Conservation (phyloP, 352 stramenopile species). For the Globisporangium camurandrum region DNA sequence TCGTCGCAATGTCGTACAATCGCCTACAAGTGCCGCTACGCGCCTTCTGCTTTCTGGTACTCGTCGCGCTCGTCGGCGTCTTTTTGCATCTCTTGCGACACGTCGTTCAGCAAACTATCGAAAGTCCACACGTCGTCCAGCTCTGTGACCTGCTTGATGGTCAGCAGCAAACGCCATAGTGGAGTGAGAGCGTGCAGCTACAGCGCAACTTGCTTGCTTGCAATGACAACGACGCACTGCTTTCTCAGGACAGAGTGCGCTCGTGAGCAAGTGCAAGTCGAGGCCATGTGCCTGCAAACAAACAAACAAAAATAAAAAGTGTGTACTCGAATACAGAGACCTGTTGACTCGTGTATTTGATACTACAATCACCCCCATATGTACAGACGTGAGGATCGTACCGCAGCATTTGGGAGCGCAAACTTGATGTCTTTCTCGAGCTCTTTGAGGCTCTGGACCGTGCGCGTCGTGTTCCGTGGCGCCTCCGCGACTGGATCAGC, state of each 20-base stretch:
- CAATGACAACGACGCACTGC: slow-evolving; percentile 29
- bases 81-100: slow-evolving; percentile 74
- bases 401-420: slow-evolving; percentile 45
- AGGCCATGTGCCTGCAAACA: slow-evolving; percentile 46
- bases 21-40: slow-evolving; percentile 2
- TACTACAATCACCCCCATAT: no score
- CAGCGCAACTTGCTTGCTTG: no score
- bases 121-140: slow-evolving; percentile 70
- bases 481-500: slow-evolving; percentile 49
- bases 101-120: slow-evolving; percentile 67
- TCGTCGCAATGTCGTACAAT: no score
- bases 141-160: slow-evolving; percentile 36
- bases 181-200: neutral
- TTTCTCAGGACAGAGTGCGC: slow-evolving; percentile 58
- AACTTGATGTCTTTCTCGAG: slow-evolving; percentile 77
- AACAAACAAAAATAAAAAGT: no score
- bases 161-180: slow-evolving; percentile 5
- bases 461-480: slow-evolving; percentile 59
- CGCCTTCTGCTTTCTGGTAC: slow-evolving; percentile 32
- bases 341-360: no score
- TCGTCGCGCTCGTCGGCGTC: slow-evolving; percentile 75
- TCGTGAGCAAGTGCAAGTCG: slow-evolving; percentile 61
- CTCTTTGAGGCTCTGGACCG: slow-evolving; percentile 70
- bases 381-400: slow-evolving; percentile 9
- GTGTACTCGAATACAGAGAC: no score